Percentiles rank a stretch among this genome's conserved stretches.
phyloP scores from a whole-genome alignment of 768 basidiomycete species.

The Boletus barrowsii region DNA sequence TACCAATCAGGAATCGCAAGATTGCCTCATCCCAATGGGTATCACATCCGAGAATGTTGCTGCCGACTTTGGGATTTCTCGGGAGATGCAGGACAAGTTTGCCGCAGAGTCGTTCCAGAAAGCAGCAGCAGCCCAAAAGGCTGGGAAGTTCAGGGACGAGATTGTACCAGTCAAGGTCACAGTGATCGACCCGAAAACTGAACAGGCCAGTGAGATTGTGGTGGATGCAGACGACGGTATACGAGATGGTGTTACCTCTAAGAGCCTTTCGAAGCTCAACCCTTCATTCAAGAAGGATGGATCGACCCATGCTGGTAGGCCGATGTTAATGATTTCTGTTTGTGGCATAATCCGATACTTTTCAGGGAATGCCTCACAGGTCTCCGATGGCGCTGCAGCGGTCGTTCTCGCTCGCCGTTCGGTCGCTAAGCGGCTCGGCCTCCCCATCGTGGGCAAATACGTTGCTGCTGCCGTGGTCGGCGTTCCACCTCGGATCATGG shows the following conservation, averaged over 20 bases:
- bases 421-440: conserved; percentile 73
- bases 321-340: neutral
- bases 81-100: conserved; percentile 79
- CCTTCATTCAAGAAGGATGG: conserved; percentile 80
- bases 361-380: conserved; percentile 77
- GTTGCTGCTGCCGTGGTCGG: conserved; percentile 68
- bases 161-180: conserved; percentile 78
- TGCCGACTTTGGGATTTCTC: conserved; percentile 66
- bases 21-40: conserved; percentile 87
- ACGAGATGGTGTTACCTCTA: conserved; percentile 76
- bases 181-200: conserved; percentile 69
- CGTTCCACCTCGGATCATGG: conserved; percentile 87
- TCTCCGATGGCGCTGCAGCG: conserved; percentile 91
- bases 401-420: conserved; percentile 81
- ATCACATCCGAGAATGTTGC: conserved; percentile 96
- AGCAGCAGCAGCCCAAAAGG: conserved; percentile 75
- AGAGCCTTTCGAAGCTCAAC: conserved; percentile 77
- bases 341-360: conserved; percentile 1
- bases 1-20: conserved; percentile 63
- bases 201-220: conserved; percentile 60
- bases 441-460: conserved; percentile 88
- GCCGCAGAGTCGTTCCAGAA: conserved; percentile 83
- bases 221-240: conserved; percentile 86
- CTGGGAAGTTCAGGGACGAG: conserved; percentile 78
- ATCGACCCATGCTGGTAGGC: conserved; percentile 66